These are phyloP conservation scores for Neurospora cerealis DNA, from an alignment of 495 filamentous ascomycete species.

Conservation along the genomic window DNA sequence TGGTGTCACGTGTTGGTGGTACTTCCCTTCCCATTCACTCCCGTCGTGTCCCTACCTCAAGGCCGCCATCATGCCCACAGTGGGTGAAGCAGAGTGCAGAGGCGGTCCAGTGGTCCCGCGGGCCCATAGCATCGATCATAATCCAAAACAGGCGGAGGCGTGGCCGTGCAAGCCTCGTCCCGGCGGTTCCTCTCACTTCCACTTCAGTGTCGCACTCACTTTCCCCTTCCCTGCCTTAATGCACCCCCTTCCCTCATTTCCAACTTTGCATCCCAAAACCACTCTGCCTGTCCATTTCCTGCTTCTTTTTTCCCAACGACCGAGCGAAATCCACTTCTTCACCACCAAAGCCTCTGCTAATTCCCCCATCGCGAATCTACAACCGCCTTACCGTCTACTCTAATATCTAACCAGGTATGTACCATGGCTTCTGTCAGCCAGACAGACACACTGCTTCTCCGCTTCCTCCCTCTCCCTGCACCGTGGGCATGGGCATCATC, in stretches of 20 bases:
- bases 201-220: slow-evolving; percentile 1
- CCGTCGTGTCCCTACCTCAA: neutral
- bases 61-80: neutral
- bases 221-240: slow-evolving; percentile 22
- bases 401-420: slow-evolving; percentile 19
- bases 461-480: slow-evolving; percentile 8
- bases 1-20: neutral
- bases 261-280: slow-evolving; percentile 29
- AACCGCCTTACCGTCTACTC: neutral
- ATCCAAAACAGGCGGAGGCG: neutral
- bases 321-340: slow-evolving; percentile 14
- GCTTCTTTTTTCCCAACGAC: slow-evolving; percentile 16
- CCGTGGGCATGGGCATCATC: neutral
- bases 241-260: slow-evolving; percentile 29
- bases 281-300: slow-evolving; percentile 13
- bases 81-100: neutral
- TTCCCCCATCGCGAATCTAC: neutral
- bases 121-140: neutral
- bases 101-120: neutral
- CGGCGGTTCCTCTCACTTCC: neutral
- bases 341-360: slow-evolving; percentile 7
- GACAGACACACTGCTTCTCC: slow-evolving; percentile 2
- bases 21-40: neutral
- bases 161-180: neutral
- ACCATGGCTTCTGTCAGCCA: neutral